These are phyloP conservation scores for Bipolaris sorokiniana DNA, from an alignment of 2,329 filamentous ascomycete genomes.

Conservation along the genomic window DNA sequence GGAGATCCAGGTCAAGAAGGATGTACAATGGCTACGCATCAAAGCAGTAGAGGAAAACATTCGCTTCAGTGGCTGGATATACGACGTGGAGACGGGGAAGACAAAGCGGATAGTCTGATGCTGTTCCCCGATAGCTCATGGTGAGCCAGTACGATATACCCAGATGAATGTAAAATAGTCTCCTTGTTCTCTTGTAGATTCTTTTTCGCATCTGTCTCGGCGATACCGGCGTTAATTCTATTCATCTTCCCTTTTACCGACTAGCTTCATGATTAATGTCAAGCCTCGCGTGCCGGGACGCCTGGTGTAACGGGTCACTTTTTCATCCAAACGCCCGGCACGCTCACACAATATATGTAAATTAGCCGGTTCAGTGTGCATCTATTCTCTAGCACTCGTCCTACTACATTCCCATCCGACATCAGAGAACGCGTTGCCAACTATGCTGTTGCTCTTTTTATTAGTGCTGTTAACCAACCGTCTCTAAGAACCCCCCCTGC, in stretches of 20 bases:
- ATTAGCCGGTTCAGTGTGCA: too few relatives aligned
- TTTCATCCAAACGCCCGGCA: too few relatives aligned
- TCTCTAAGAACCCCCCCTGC: too few relatives aligned
- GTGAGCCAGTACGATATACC: slow-evolving; percentile 12
- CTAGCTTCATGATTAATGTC: not conserved
- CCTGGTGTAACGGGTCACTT: too few relatives aligned
- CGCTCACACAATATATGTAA: too few relatives aligned
- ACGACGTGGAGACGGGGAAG: slow-evolving; percentile 76
- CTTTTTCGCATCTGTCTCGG: not conserved
- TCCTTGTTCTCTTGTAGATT: not conserved
- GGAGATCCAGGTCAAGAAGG: slow-evolving; percentile 67
- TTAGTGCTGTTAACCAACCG: too few relatives aligned
- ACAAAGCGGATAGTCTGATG: slow-evolving; percentile 55
- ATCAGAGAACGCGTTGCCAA: too few relatives aligned
- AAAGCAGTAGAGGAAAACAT: slow-evolving; percentile 66
- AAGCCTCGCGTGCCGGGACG: too few relatives aligned
- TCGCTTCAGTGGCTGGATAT: slow-evolving; percentile 74
- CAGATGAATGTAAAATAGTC: slow-evolving; percentile 9
- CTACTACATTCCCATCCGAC: too few relatives aligned
- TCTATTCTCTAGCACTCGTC: too few relatives aligned
- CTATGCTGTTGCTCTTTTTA: too few relatives aligned
- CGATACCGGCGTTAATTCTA: not conserved
- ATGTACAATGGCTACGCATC: slow-evolving; percentile 67
- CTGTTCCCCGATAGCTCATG: not conserved
- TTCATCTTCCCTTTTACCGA: not conserved